Conservation (phyloP, 345 rosid genomes). For the Turritis glabra region DNA sequence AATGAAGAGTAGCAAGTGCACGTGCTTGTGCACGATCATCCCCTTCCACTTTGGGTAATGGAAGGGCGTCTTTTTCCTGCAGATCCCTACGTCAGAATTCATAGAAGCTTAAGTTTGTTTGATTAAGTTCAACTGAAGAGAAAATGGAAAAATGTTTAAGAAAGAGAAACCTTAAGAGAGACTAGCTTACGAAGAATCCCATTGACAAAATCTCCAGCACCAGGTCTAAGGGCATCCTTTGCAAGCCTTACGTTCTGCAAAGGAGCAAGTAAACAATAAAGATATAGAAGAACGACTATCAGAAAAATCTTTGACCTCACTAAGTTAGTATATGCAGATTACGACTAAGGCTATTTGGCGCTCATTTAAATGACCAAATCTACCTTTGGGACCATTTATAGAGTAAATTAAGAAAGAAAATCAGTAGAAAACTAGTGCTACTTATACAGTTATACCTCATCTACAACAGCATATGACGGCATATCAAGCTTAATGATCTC, state of each 20-base stretch:
- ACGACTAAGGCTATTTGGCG: neutral
- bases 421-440: neutral
- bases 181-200: constrained; percentile 90
- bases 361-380: neutral
- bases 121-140: constrained; percentile 1
- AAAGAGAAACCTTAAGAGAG: constrained; percentile 66
- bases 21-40: constrained; percentile 95
- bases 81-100: constrained; percentile 40
- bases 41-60: constrained; percentile 89
- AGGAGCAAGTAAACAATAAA: constrained; percentile 19
- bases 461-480: constrained; percentile 95
- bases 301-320: constrained; percentile 20
- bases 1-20: constrained; percentile 90
- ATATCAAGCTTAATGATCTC: constrained; percentile 91
- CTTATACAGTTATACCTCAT: constrained; percentile 81
- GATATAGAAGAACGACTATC: constrained; percentile 2
- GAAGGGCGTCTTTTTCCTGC: constrained; percentile 79
- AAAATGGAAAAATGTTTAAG: constrained; percentile 21
- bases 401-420: constrained; percentile 1
- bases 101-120: constrained; percentile 21
- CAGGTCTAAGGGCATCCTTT: constrained; percentile 88
- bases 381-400: neutral
- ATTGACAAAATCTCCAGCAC: constrained; percentile 97
- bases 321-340: neutral
- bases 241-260: constrained; percentile 92